Percentiles rank a stretch among this genome's conserved stretches.
Conservation (phyloP, 129 eudicot species). For the carrot (Daucus carota) region DNA sequence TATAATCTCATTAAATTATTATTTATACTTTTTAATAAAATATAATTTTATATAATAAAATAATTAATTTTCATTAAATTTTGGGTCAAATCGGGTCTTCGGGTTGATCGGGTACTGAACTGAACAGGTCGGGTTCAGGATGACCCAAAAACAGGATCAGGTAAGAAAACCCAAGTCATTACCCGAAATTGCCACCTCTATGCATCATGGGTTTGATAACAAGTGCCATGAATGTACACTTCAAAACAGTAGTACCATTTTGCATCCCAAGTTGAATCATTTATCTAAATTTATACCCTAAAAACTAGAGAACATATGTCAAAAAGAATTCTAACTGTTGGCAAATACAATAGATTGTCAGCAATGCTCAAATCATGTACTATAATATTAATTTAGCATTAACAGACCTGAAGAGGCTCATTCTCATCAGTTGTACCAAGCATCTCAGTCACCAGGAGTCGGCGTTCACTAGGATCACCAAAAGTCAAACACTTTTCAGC, state of each 20-base stretch:
- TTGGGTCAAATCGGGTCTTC: no score
- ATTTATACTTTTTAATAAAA: no score
- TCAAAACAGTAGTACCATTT: not conserved
- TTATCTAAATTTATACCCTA: not conserved
- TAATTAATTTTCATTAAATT: no score
- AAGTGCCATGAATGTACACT: not conserved
- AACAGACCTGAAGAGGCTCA: conserved; percentile 84
- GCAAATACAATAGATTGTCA: not conserved
- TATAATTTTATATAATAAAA: no score
- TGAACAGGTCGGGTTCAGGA: no score
- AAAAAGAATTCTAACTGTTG: not conserved
- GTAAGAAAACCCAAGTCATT: no score
- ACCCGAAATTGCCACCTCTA: no score
- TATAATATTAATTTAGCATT: not conserved
- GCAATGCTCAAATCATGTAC: not conserved
- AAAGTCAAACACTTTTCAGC: conserved; percentile 86
- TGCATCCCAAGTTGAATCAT: not conserved
- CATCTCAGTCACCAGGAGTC: conserved; percentile 64
- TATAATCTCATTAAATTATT: no score
- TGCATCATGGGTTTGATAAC: not conserved
- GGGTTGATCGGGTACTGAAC: no score
- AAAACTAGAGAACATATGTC: not conserved
- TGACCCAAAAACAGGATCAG: no score
- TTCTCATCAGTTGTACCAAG: conserved; percentile 88
- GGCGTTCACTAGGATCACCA: conserved; percentile 58